Base-by-base conservation (phyloP, 73 alveolate genomes). In the Stentor roeselii region DNA sequence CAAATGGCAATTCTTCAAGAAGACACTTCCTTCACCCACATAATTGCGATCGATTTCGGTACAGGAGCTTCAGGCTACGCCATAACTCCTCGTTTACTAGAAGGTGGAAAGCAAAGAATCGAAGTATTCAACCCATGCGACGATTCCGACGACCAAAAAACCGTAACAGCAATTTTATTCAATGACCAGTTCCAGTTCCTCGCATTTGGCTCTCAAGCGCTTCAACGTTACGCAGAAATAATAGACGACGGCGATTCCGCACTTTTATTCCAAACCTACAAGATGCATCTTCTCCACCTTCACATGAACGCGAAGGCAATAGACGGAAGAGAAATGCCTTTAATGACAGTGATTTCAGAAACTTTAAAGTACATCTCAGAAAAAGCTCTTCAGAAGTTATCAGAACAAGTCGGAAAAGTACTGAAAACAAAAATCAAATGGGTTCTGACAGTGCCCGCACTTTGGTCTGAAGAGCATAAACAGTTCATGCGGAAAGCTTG, bases 61-160 rank as follows among this genome's bases (percentile, higher is more conserved):
- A 97, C 99, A 6, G 99, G 99, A 14, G 99, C 99, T 32, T 95
- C 99, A 78, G 99, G 99, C 94, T 96, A 96, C 84, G 99, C 98
- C 61, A 94, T 96, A 59, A 96, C 99, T 38, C 99, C 99, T 35
- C 83, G 95, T 82, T 85, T 94, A 37, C 93, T 96, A 75, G 99
- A 96, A 59, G 97, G 94, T 60, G 98, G 95, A 60, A 95, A 93
- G 84, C 98, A 98, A 34, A 87, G 98, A 82, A 97, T 97, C 82
- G 99, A 97, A 86, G 99, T 97, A 4, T 97, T 97, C 90, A 97
- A 97, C 78, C 99, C 99, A n/a, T 93, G 98, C 74, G 99, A 97
- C 85, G 99, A 96, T 76, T 78, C 96, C 11, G 99, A 97, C 87
- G 99, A 97, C 83, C 95, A 97, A 88, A 97, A 97, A 88, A 95